A percentile compares a stretch with the other conserved stretches of the same genome.
Evolutionary conservation across 352 stramenopile species (phyloP).

Genomic region (Phytophthora nicotianae): DNA sequence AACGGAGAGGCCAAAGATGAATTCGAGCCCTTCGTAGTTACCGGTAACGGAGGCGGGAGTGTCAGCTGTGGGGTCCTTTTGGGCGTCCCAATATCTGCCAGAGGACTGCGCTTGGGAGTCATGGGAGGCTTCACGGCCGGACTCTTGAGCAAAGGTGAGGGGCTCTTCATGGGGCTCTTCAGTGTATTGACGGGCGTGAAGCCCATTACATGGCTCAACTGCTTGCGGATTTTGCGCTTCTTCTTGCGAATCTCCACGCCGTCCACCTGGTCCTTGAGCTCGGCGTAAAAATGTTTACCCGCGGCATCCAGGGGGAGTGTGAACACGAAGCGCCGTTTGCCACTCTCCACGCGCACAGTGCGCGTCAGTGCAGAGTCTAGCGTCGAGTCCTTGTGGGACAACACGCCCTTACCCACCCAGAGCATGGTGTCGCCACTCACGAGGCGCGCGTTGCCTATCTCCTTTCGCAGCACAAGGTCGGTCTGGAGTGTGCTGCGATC

Average conservation of each 20-base stretch:
- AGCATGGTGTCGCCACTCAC: slow-evolving; percentile 75
- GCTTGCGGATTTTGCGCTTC: slow-evolving; percentile 82
- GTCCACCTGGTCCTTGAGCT: slow-evolving; percentile 74
- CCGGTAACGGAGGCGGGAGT: slow-evolving; percentile 44
- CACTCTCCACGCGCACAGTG: slow-evolving; percentile 60
- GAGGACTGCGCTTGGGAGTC: slow-evolving; percentile 48
- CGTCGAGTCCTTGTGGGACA: slow-evolving; percentile 57
- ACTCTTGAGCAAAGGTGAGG: slow-evolving; percentile 35
- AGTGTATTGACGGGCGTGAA: slow-evolving; percentile 78
- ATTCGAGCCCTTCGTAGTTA: slow-evolving; percentile 50
- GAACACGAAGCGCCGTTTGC: slow-evolving; percentile 75
- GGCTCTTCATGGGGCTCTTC: slow-evolving; percentile 51
- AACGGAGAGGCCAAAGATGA: slow-evolving; percentile 42
- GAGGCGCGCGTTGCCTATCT: slow-evolving; percentile 79
- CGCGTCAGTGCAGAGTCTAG: slow-evolving; percentile 35
- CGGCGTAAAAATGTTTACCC: slow-evolving; percentile 62
- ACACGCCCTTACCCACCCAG: slow-evolving; percentile 60
- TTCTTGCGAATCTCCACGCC: slow-evolving; percentile 65
- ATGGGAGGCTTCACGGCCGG: slow-evolving; percentile 42
- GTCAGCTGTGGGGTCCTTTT: slow-evolving; percentile 54
- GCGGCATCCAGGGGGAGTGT: slow-evolving; percentile 40
- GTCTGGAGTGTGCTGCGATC: slow-evolving; percentile 41
- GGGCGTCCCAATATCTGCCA: slow-evolving; percentile 53
- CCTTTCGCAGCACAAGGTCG: slow-evolving; percentile 70
- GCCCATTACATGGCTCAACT: slow-evolving; percentile 60